Conservation (phyloP, 805 yeast species). For the Lipomyces kockii region DNA sequence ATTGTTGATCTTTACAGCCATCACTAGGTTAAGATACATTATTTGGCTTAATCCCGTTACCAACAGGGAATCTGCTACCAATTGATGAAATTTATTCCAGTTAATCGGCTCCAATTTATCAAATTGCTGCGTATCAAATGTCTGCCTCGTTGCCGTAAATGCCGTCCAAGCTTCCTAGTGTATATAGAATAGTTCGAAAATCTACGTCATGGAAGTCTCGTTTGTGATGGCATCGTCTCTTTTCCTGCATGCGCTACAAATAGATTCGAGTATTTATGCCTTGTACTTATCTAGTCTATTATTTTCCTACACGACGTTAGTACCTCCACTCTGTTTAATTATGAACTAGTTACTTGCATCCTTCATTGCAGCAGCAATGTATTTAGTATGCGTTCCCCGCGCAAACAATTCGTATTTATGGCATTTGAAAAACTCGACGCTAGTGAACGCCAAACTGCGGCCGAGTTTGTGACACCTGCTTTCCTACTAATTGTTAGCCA, state of each 20-base stretch:
- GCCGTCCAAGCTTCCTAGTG: background rate
- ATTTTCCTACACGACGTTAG: slow-evolving; percentile 13
- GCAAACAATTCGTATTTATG: slow-evolving; percentile 44
- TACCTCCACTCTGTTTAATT: background rate
- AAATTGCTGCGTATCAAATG: background rate
- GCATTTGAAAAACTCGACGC: slow-evolving; percentile 45
- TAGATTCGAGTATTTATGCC: background rate
- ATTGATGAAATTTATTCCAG: background rate
- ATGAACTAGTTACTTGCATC: slow-evolving; percentile 41
- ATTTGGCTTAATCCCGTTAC: too few species aligned
- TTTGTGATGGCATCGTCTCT: background rate
- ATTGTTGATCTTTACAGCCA: too few species aligned
- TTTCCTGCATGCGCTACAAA: background rate
- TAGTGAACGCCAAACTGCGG: slow-evolving; percentile 50
- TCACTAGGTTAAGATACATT: too few species aligned
- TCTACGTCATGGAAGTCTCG: background rate
- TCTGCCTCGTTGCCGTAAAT: background rate
- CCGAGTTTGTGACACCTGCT: slow-evolving; percentile 48
- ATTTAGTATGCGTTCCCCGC: slow-evolving; percentile 52
- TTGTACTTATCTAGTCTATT: slow-evolving; percentile 24
- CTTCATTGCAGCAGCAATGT: slow-evolving; percentile 46
- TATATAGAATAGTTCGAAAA: background rate
- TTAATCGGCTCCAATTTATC: background rate
- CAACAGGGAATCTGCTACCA: too few species aligned
- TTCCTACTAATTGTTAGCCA: slow-evolving; percentile 26